Base-by-base conservation (phyloP, 2,329 filamentous ascomycete species). In the Aspergillus phoenicis region DNA sequence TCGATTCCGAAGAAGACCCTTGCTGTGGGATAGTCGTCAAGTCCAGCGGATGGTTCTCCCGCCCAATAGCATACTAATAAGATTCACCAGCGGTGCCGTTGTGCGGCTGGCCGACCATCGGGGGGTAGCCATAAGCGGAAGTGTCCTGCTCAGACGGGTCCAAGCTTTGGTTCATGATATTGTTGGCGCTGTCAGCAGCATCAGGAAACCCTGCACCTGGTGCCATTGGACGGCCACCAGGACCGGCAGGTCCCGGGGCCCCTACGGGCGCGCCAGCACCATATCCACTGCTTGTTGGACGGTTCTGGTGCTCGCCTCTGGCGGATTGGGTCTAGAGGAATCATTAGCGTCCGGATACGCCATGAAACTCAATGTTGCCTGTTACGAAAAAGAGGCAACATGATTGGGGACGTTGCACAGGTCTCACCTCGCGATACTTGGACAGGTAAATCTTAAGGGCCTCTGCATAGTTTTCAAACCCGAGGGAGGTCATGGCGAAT, bases 391-490 rank as follows among this genome's bases (percentile, higher is more conserved):
- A 57, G 33, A 52, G 58, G 43, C 43, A 57, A n/a, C 22, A 28
- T 52, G 36, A 28, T 20, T 49, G 45, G 38, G 58, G 13, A 26
- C 41, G 65, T 71, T 71, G 67, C 67, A 66, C 67, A 71, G 64
- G 77, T 84, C 90, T 87, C 85, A 98, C 95, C 86, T 99, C 95
- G 78, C 95, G 89, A 79, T 98, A 99, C 76, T 97, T 95, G 62
- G 93, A 92, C 45, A 99, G 85, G 77, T 99, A 99, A 69, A 99
- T 97, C 80, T 99, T 99, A 61, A 99, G 84, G 1, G 95, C 95
- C 78, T 99, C 95, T 26, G 94, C 91, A 76, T 99, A 99, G 80
- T 99, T 99, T 80, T 99, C 95, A 77, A 99, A 99, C 1, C 95
- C 95, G 38, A 99, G 85, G 26, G 95, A 99, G 7, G 94, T 98